These are phyloP conservation scores for Blumeriella jaapii DNA, from an alignment of 2,329 filamentous ascomycete species.

Conservation along the genomic window DNA sequence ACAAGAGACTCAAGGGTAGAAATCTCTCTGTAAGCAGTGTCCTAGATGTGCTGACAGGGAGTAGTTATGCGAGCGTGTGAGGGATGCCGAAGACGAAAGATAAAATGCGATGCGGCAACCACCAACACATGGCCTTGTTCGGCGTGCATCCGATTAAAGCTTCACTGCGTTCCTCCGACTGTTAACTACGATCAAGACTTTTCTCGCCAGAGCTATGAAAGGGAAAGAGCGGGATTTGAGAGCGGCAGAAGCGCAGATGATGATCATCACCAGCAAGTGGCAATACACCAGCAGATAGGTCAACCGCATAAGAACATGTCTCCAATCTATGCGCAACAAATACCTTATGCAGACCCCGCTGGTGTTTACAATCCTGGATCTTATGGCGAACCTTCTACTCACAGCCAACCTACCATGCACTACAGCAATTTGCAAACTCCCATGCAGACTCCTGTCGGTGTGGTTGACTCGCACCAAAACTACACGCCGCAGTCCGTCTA, in stretches of 20 bases:
- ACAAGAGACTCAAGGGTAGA: conserved; percentile 88
- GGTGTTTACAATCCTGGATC: conserved; percentile 29
- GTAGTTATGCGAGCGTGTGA: conserved; percentile 97
- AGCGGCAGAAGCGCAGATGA: conserved; percentile 34
- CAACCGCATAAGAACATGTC: conserved; percentile 29
- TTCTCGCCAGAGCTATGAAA: conserved; percentile 36
- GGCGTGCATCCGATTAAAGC: conserved; percentile 81
- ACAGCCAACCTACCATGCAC: conserved; percentile 37
- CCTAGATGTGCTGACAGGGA: conserved; percentile 13
- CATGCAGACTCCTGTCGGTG: conserved; percentile 36
- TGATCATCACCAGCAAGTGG: conserved; percentile 41
- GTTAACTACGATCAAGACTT: conserved; percentile 27
- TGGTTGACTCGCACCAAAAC: conserved; percentile 39
- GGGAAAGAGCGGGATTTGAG: conserved; percentile 34
- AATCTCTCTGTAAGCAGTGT: background rate
- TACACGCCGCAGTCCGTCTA: conserved; percentile 41
- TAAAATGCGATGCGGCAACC: conserved; percentile 94
- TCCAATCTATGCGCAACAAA: conserved; percentile 38
- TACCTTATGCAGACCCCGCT: conserved; percentile 34
- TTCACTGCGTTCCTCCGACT: conserved; percentile 76
- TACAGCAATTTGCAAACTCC: conserved; percentile 42
- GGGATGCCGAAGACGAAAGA: conserved; percentile 88
- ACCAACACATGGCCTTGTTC: conserved; percentile 98
- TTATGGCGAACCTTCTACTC: conserved; percentile 30
- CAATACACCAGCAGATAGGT: conserved; percentile 34